Conservation (phyloP, 2,329 filamentous ascomycete genomes). For the Colletotrichum chrysophilum region DNA sequence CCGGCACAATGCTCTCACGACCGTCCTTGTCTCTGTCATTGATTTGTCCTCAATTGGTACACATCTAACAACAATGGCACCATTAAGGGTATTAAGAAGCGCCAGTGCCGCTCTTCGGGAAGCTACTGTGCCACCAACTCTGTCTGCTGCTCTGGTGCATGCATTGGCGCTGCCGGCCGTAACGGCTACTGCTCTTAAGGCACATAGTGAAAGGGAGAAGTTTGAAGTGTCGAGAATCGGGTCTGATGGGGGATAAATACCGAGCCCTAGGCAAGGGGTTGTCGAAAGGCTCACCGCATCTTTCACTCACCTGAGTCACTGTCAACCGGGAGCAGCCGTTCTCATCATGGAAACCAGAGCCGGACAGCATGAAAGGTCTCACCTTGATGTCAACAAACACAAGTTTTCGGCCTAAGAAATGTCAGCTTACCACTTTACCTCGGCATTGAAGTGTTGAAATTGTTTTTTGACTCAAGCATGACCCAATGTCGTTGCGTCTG, state of each 20-base stretch:
- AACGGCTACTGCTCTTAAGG: background rate
- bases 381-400: background rate
- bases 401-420: background rate
- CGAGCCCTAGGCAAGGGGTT: background rate
- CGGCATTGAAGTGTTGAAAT: background rate
- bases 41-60: too few species aligned
- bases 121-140: background rate
- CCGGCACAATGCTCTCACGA: fast-evolving
- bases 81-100: background rate
- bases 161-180: background rate
- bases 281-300: background rate
- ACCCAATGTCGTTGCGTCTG: background rate
- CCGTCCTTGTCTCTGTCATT: background rate
- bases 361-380: background rate
- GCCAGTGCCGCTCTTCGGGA: background rate
- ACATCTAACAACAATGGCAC: fast-evolving
- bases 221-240: fast-evolving
- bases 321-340: background rate
- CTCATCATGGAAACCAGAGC: background rate
- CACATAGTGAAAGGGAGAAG: background rate
- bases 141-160: background rate
- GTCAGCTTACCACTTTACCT: background rate
- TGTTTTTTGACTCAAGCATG: background rate
- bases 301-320: background rate
- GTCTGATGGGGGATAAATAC: background rate